These are phyloP conservation scores for Aspergillus sp. DNA, from an alignment of 2,329 filamentous ascomycete genomes.

Conservation along the genomic window DNA sequence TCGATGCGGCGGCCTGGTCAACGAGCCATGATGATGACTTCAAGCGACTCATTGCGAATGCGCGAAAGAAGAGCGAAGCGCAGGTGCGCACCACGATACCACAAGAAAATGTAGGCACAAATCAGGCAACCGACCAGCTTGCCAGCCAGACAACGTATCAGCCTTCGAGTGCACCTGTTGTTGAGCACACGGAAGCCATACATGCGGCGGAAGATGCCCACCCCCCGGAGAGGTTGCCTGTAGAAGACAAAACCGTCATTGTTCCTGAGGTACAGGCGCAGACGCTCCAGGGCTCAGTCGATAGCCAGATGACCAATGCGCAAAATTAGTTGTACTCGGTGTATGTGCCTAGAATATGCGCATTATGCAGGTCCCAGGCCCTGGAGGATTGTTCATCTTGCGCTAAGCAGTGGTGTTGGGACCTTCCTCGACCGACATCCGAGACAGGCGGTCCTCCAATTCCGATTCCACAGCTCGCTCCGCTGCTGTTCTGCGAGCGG, in stretches of 20 bases:
- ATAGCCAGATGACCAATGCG: constrained; percentile 11
- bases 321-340: constrained; percentile 3
- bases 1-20: constrained; percentile 77
- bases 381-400: neutral
- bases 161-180: constrained; percentile 5
- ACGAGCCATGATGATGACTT: constrained; percentile 74
- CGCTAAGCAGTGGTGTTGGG: constrained; percentile 26
- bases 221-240: neutral
- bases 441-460: constrained; percentile 42
- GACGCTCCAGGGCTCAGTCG: constrained; percentile 8
- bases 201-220: constrained; percentile 7
- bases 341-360: neutral
- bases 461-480: constrained; percentile 33
- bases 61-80: constrained; percentile 57
- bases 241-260: constrained; percentile 6
- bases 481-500: constrained; percentile 34
- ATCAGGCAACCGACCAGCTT: neutral
- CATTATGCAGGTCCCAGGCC: neutral
- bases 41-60: constrained; percentile 74
- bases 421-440: constrained; percentile 45
- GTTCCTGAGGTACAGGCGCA: constrained; percentile 10
- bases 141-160: neutral
- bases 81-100: constrained; percentile 31
- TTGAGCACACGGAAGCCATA: constrained; percentile 2
- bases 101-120: constrained; percentile 14